phyloP scores from a whole-genome alignment of 2,329 filamentous ascomycete species.

The Calonectria pseudoturangicola region DNA sequence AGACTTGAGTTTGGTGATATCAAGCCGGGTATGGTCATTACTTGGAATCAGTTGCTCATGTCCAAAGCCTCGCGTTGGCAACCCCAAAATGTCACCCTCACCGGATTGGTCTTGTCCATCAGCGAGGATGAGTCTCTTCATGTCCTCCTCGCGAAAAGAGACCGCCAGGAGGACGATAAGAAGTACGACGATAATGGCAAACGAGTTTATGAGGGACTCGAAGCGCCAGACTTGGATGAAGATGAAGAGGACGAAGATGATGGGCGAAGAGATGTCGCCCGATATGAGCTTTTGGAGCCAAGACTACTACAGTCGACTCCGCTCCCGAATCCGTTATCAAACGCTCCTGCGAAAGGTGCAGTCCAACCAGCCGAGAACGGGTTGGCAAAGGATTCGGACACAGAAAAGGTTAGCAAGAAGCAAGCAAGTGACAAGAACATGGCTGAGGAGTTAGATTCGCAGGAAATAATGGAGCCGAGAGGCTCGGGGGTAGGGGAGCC shows the following conservation, averaged over 20 bases:
- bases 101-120: conserved; percentile 78
- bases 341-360: conserved; percentile 49
- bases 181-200: conserved; percentile 81
- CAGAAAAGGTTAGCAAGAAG: conserved; percentile 54
- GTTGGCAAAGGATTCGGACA: conserved; percentile 36
- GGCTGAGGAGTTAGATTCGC: conserved; percentile 55
- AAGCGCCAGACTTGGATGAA: conserved; percentile 79
- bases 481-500: conserved; percentile 43
- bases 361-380: conserved; percentile 47
- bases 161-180: conserved; percentile 76
- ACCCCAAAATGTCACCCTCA: conserved; percentile 78
- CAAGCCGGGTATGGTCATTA: conserved; percentile 77
- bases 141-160: conserved; percentile 81
- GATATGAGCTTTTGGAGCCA: conserved; percentile 80
- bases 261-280: conserved; percentile 76
- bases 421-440: conserved; percentile 46
- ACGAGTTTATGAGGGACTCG: conserved; percentile 85
- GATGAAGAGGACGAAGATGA: conserved; percentile 76
- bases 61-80: conserved; percentile 79
- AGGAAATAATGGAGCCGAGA: conserved; percentile 56
- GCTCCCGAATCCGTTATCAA: conserved; percentile 51
- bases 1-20: conserved; percentile 68
- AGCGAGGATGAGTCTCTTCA: conserved; percentile 71
- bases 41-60: conserved; percentile 79
- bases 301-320: conserved; percentile 73